A percentile compares a stretch with the other conserved stretches of the same genome.
Evolutionary conservation across 208 protist species (phyloP).

Genomic region (Spongospora subterranea): DNA sequence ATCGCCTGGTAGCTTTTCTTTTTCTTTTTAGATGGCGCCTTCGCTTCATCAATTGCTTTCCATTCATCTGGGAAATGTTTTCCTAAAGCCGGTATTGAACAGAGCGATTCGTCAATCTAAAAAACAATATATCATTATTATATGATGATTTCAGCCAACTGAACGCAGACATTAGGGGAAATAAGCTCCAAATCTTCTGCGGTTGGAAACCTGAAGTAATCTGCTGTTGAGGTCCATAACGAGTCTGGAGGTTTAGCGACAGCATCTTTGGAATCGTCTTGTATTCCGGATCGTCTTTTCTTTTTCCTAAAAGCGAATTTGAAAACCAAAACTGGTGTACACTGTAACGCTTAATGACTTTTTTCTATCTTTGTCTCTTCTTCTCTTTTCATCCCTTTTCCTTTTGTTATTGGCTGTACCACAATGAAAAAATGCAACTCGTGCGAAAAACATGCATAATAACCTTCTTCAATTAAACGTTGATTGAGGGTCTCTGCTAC

Average conservation of each 20-base stretch:
- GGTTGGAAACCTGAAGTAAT: constrained; percentile 41
- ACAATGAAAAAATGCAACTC: not conserved
- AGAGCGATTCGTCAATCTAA: constrained; percentile 6
- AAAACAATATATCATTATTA: not conserved
- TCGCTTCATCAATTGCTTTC: constrained; percentile 6
- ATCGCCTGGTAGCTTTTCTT: constrained; percentile 55
- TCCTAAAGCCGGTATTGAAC: not conserved
- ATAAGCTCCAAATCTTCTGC: constrained; percentile 24
- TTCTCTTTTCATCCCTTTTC: constrained; percentile 36
- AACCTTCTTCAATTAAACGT: not conserved
- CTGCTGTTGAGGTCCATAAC: constrained; percentile 34
- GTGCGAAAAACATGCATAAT: not conserved
- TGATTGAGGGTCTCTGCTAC: not conserved
- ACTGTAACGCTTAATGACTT: not conserved
- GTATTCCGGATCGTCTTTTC: not conserved
- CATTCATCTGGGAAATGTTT: constrained; percentile 38
- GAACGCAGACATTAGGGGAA: not conserved
- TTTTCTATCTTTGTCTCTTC: not conserved
- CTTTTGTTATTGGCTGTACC: not conserved
- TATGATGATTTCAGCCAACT: not conserved
- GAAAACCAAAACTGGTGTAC: not conserved
- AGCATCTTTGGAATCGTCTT: not conserved
- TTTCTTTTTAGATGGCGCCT: not conserved
- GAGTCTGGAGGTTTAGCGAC: constrained; percentile 32
- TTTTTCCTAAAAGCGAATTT: not conserved